Evolutionary conservation across 805 yeast species (phyloP).

Genomic region (Geotrichum ghanense): DNA sequence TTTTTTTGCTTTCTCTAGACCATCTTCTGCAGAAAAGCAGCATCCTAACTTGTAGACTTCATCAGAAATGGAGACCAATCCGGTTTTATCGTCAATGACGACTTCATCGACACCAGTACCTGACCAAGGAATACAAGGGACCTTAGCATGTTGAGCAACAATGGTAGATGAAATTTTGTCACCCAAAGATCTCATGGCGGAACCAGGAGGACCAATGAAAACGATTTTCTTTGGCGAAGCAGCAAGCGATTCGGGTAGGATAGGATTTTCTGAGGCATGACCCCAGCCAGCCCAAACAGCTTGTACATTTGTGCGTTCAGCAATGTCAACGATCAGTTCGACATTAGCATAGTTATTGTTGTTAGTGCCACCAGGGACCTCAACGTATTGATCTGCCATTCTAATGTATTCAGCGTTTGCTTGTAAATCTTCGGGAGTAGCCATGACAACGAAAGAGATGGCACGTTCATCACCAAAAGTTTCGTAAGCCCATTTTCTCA

Average conservation of each 20-base stretch:
- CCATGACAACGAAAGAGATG: slow-evolving; percentile 94
- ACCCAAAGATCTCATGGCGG: slow-evolving; percentile 99
- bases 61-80: slow-evolving; percentile 82
- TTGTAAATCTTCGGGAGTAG: slow-evolving; percentile 96
- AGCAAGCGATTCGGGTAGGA: slow-evolving; percentile 85
- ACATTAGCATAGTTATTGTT: slow-evolving; percentile 98
- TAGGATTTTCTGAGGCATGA: slow-evolving; percentile 98
- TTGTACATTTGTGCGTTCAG: slow-evolving; percentile 91
- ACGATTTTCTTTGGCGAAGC: slow-evolving; percentile 83
- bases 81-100: slow-evolving; percentile 49
- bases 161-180: slow-evolving; percentile 96
- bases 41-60: slow-evolving; percentile 82
- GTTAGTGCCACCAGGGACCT: slow-evolving; percentile 98
- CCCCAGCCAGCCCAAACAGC: slow-evolving; percentile 99
- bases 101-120: slow-evolving; percentile 95
- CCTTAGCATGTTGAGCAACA: slow-evolving; percentile 97
- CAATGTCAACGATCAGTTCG: slow-evolving; percentile 90
- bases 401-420: slow-evolving; percentile 97
- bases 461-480: slow-evolving; percentile 95
- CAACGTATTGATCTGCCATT: slow-evolving; percentile 98
- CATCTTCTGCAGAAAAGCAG: slow-evolving; percentile 77
- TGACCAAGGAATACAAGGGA: slow-evolving; percentile 99
- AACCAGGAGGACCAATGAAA: slow-evolving; percentile 98
- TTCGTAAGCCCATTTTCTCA: slow-evolving; percentile 98
- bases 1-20: slow-evolving; percentile 67